Conservation (phyloP, 129 eudicot genomes). For the Oenanthe sinensis region DNA sequence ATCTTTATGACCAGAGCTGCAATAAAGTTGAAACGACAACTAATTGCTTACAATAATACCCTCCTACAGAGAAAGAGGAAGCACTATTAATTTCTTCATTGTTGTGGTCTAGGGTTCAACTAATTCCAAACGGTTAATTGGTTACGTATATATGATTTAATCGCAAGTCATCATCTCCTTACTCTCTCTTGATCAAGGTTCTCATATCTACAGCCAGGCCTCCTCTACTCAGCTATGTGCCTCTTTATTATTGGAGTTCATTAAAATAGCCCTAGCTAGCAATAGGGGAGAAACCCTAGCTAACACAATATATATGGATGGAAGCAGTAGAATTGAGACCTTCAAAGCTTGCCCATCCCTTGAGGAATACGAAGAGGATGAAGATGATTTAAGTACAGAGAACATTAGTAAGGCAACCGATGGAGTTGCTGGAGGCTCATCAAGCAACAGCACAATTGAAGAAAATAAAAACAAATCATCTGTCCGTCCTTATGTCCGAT, state of each 20-base stretch:
- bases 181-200: constrained; percentile 1
- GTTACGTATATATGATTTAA: background rate
- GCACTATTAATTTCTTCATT: constrained; percentile 18
- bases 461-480: constrained; percentile 64
- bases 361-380: constrained; percentile 36
- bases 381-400: constrained; percentile 17
- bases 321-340: constrained; percentile 38
- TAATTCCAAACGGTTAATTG: background rate
- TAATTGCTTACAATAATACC: constrained; percentile 20
- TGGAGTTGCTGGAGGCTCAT: constrained; percentile 66
- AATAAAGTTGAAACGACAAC: constrained; percentile 19
- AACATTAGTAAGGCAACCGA: constrained; percentile 15
- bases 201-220: background rate
- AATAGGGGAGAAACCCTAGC: background rate
- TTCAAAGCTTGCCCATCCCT: constrained; percentile 36
- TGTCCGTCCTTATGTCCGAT: constrained; percentile 78
- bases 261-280: background rate
- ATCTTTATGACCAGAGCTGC: background rate
- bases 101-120: constrained; percentile 56
- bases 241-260: background rate
- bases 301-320: constrained; percentile 26
- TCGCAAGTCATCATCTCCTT: background rate
- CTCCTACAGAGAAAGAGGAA: constrained; percentile 27
- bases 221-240: background rate
- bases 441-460: constrained; percentile 68